Conservation (phyloP, 164 flowering plant species). For the Nymphaea colorata region DNA sequence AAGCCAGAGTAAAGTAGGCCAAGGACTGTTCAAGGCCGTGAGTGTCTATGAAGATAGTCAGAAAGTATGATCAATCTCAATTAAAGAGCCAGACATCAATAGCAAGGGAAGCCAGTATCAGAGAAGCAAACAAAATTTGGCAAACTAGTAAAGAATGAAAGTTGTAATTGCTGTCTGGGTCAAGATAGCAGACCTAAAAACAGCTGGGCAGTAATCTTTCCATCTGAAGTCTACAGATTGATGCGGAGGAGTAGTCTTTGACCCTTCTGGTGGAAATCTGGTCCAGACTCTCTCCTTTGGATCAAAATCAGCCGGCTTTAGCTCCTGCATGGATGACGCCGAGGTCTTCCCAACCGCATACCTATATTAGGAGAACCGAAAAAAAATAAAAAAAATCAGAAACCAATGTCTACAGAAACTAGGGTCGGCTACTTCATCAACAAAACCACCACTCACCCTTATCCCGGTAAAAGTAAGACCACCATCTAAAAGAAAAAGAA, state of each 20-base stretch:
- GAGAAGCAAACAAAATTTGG: not conserved
- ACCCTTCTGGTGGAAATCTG: constrained; percentile 35
- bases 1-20: too few relatives aligned
- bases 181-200: constrained; percentile 28
- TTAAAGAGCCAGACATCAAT: too few relatives aligned
- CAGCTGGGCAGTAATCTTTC: constrained; percentile 60
- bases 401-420: too few relatives aligned
- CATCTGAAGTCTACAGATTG: constrained; percentile 36
- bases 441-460: not conserved
- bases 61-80: too few relatives aligned
- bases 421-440: not conserved
- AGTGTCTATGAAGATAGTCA: too few relatives aligned
- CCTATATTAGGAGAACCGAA: not conserved
- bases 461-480: not conserved
- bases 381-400: not conserved
- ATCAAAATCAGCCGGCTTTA: constrained; percentile 27
- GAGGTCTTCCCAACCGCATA: constrained; percentile 11
- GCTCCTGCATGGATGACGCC: constrained; percentile 10
- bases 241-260: constrained; percentile 40
- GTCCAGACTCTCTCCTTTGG: constrained; percentile 32
- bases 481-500: not conserved
- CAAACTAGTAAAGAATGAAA: not conserved
- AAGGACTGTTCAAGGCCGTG: too few relatives aligned
- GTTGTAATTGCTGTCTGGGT: not conserved
- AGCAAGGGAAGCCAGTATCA: too few relatives aligned